Conservation (phyloP, 1,284 basidiomycete species). For the Leccinum griseonigrum region DNA sequence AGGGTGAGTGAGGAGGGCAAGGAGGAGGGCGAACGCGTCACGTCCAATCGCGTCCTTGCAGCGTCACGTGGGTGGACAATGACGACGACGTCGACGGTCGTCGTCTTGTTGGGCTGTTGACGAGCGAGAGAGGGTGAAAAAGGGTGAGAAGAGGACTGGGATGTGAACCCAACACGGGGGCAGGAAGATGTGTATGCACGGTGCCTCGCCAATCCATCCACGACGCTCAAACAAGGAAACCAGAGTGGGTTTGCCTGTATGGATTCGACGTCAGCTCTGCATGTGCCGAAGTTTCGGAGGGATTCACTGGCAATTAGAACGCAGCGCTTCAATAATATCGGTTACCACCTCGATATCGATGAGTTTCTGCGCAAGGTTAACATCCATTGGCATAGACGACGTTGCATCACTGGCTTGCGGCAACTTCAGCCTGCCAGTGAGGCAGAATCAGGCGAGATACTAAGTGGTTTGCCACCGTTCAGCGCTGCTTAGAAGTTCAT, state of each 20-base stretch:
- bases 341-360: conserved; percentile 17
- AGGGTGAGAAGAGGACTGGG: too few relatives aligned
- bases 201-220: conserved; percentile 20
- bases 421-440: too few relatives aligned
- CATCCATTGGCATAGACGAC: conserved; percentile 15
- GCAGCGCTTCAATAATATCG: conserved; percentile 19
- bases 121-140: too few relatives aligned
- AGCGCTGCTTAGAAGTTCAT: too few relatives aligned
- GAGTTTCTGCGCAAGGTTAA: conserved; percentile 9
- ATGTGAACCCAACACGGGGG: not conserved
- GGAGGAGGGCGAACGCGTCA: too few relatives aligned
- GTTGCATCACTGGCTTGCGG: not conserved
- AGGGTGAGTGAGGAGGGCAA: too few relatives aligned
- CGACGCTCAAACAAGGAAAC: conserved; percentile 22
- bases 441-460: too few relatives aligned
- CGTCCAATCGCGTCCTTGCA: too few relatives aligned
- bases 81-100: too few relatives aligned
- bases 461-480: too few relatives aligned
- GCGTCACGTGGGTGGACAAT: too few relatives aligned
- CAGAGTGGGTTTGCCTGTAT: conserved; percentile 17
- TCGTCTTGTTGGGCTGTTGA: too few relatives aligned
- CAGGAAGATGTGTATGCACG: conserved; percentile 6
- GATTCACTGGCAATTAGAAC: conserved; percentile 18
- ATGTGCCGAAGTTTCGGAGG: not conserved
- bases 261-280: conserved; percentile 1